Conservation (phyloP, 495 filamentous ascomycete species). For the Penicillium antarcticum region DNA sequence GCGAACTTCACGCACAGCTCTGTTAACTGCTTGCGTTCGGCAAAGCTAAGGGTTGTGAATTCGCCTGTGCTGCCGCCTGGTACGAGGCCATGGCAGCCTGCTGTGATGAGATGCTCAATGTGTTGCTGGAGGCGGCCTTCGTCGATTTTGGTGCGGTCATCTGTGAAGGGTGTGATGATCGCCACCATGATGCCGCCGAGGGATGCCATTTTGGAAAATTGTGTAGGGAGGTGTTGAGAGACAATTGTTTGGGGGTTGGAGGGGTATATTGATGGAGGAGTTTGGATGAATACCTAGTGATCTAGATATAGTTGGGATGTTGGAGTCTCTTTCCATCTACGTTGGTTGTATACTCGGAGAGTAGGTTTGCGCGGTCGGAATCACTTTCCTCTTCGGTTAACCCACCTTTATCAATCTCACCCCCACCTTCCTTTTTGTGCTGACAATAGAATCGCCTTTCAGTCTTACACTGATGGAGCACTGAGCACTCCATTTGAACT, state of each 20-base stretch:
- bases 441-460: too few relatives aligned
- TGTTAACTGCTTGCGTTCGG: conserved; percentile 37
- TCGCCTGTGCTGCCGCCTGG: conserved; percentile 40
- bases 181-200: conserved; percentile 35
- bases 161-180: conserved; percentile 38
- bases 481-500: too few relatives aligned
- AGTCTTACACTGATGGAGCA: too few relatives aligned
- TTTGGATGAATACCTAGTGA: background rate
- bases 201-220: conserved; percentile 13
- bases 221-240: background rate
- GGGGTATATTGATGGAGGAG: background rate
- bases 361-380: background rate
- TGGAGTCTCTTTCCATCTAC: conserved; percentile 4
- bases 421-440: too few relatives aligned
- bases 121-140: conserved; percentile 28
- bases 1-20: conserved; percentile 35
- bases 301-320: conserved; percentile 6
- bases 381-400: background rate
- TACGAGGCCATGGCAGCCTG: conserved; percentile 38
- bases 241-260: background rate
- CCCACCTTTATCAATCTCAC: too few relatives aligned
- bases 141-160: conserved; percentile 31
- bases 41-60: conserved; percentile 29
- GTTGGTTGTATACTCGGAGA: background rate
- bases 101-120: conserved; percentile 32